These are phyloP conservation scores for Phytomonas sp. DNA, from an alignment of 208 protist species.

Conservation along the genomic window DNA sequence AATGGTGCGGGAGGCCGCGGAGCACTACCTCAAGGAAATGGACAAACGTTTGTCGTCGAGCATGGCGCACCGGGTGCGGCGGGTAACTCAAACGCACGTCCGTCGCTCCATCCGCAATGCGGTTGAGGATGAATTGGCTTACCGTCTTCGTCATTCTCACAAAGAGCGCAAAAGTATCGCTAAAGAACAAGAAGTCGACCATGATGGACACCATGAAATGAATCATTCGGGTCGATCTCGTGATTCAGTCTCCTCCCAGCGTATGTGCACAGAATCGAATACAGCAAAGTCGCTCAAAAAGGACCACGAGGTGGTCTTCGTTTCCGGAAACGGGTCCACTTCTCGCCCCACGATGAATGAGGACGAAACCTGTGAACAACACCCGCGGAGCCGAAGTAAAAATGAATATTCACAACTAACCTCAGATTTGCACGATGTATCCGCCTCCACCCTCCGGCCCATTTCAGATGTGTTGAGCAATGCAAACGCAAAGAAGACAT, in stretches of 20 bases:
- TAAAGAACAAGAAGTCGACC: neutral
- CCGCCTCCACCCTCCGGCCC: neutral
- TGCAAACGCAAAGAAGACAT: neutral
- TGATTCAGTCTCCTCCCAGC: neutral
- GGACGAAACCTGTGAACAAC: neutral
- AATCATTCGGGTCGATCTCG: neutral
- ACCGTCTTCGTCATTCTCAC: neutral
- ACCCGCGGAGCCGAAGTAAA: neutral
- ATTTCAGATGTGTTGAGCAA: neutral
- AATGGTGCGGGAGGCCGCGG: conserved; percentile 7
- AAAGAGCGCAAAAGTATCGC: neutral
- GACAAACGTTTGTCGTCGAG: conserved; percentile 22
- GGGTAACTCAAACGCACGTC: conserved; percentile 30
- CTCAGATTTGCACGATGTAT: neutral
- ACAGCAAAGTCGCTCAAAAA: neutral
- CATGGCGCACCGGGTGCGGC: conserved; percentile 22
- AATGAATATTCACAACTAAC: neutral
- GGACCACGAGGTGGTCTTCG: neutral
- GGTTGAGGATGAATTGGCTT: conserved; percentile 12
- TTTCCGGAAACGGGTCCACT: neutral
- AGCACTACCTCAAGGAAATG: conserved; percentile 15
- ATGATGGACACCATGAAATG: neutral
- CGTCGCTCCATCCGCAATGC: conserved; percentile 23
- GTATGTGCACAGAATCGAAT: neutral
- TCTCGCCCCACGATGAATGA: neutral